Percentiles rank a stretch among this genome's conserved stretches.
phyloP scores from a whole-genome alignment of 2,329 filamentous ascomycete genomes.

The Dichotomopilus funicola region DNA sequence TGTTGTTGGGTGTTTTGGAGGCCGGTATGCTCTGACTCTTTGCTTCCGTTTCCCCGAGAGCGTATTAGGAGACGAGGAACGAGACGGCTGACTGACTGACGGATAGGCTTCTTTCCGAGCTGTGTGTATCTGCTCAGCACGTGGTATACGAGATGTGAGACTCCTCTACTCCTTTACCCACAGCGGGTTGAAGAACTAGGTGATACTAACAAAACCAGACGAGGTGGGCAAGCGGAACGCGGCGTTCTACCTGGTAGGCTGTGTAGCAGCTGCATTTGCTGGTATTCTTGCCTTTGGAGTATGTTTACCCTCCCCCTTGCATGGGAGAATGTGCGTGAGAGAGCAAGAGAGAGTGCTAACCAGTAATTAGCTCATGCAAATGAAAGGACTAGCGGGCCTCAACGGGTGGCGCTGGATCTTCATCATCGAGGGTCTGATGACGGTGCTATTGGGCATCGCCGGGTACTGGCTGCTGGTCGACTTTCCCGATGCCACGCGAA shows the following conservation, averaged over 20 bases:
- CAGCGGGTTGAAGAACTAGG: neutral
- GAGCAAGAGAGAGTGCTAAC: neutral
- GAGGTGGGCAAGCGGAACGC: constrained; percentile 66
- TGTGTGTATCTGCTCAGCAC: constrained; percentile 67
- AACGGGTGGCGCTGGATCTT: constrained; percentile 65
- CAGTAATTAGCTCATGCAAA: constrained; percentile 47
- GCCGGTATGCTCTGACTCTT: too few relatives aligned
- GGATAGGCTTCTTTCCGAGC: constrained; percentile 56
- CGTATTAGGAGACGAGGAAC: too few relatives aligned
- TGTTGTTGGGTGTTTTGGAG: constrained; percentile 58
- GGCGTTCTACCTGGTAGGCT: constrained; percentile 62
- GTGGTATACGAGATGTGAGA: constrained; percentile 62
- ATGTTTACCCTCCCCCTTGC: constrained; percentile 20
- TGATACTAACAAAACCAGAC: constrained; percentile 32
- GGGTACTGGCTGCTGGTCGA: constrained; percentile 56
- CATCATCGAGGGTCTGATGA: constrained; percentile 48
- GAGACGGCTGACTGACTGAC: neutral
- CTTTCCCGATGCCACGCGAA: constrained; percentile 52
- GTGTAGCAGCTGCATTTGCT: constrained; percentile 57
- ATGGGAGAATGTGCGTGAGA: neutral
- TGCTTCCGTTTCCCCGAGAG: too few relatives aligned
- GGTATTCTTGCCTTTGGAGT: constrained; percentile 65
- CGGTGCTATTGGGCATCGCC: constrained; percentile 42
- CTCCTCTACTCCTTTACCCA: neutral
- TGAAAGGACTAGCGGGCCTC: constrained; percentile 49